Percentiles rank a stretch among this genome's conserved stretches.
These are phyloP conservation scores for Candida adriatica DNA, from an alignment of 805 yeast species.

Conservation along the genomic window DNA sequence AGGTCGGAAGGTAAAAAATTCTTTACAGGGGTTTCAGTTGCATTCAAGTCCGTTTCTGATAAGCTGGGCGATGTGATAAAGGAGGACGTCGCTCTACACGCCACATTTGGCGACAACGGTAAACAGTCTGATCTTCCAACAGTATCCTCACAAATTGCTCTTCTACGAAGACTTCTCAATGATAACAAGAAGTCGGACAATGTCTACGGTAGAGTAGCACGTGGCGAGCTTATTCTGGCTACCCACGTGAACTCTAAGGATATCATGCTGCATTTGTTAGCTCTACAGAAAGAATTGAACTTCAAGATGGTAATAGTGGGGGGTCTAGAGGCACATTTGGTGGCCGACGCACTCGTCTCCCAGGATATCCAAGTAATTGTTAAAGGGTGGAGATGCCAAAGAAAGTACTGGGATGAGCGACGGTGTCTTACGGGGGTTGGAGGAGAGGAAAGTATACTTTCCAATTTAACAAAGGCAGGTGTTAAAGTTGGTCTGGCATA, in stretches of 20 bases:
- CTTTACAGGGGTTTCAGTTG: conserved; percentile 4
- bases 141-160: conserved; percentile 4
- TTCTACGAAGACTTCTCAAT: conserved; percentile 1
- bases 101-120: conserved; percentile 7
- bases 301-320: conserved; percentile 5
- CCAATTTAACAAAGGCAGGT: conserved; percentile 4
- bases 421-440: conserved; percentile 8
- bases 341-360: neutral
- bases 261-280: conserved; percentile 2
- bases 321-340: conserved; percentile 6
- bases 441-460: conserved; percentile 4
- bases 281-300: conserved; percentile 1
- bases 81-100: conserved; percentile 5
- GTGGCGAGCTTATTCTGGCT: conserved; percentile 5
- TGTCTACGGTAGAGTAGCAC: conserved; percentile 3
- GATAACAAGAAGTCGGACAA: conserved; percentile 2
- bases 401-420: conserved; percentile 9
- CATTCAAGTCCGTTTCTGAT: conserved; percentile 1
- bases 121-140: conserved; percentile 3
- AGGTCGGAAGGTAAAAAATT: conserved; percentile 6
- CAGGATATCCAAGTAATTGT: conserved; percentile 5
- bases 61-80: conserved; percentile 1
- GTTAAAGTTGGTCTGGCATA: conserved; percentile 4
- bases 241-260: conserved; percentile 5
- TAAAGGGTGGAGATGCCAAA: conserved; percentile 6